phyloP scores from a whole-genome alignment of 805 yeast genomes.

The Wickerhamiella musiphila region DNA sequence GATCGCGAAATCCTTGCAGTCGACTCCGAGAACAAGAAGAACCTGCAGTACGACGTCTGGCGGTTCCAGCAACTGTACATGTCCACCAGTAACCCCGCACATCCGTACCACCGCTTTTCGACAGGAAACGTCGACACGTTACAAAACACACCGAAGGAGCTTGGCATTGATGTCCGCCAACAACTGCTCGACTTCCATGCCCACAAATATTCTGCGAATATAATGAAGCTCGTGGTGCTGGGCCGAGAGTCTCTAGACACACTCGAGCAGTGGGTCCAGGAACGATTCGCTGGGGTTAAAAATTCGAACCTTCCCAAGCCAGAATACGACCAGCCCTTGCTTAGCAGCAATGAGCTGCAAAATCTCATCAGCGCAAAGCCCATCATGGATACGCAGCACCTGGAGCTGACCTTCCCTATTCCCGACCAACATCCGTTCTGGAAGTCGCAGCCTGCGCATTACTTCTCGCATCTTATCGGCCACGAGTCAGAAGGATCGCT shows the following conservation, averaged over 20 bases:
- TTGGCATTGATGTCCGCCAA: constrained; percentile 61
- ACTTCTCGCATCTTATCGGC: constrained; percentile 69
- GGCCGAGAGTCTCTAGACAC: constrained; percentile 67
- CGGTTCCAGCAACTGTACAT: constrained; percentile 73
- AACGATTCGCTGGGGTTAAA: constrained; percentile 45
- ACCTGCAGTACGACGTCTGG: constrained; percentile 80
- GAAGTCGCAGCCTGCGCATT: constrained; percentile 51
- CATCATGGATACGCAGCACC: constrained; percentile 56
- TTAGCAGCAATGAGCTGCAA: constrained; percentile 31
- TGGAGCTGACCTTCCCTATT: constrained; percentile 51
- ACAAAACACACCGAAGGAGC: constrained; percentile 39
- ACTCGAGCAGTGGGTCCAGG: constrained; percentile 52
- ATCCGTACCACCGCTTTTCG: constrained; percentile 76
- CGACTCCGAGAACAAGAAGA: constrained; percentile 89
- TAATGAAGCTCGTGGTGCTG: constrained; percentile 73
- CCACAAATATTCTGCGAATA: constrained; percentile 60
- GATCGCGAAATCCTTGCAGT: constrained; percentile 90
- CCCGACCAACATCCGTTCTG: constrained; percentile 59
- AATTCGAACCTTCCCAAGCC: constrained; percentile 28
- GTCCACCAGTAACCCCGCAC: constrained; percentile 49
- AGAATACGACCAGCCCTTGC: constrained; percentile 30
- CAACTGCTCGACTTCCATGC: constrained; percentile 61
- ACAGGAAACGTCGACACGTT: constrained; percentile 77
- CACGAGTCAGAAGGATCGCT: constrained; percentile 87
- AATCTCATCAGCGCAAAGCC: constrained; percentile 54